Base-by-base conservation (phyloP, 805 yeast species). In the Ogataea nitratoaversa region DNA sequence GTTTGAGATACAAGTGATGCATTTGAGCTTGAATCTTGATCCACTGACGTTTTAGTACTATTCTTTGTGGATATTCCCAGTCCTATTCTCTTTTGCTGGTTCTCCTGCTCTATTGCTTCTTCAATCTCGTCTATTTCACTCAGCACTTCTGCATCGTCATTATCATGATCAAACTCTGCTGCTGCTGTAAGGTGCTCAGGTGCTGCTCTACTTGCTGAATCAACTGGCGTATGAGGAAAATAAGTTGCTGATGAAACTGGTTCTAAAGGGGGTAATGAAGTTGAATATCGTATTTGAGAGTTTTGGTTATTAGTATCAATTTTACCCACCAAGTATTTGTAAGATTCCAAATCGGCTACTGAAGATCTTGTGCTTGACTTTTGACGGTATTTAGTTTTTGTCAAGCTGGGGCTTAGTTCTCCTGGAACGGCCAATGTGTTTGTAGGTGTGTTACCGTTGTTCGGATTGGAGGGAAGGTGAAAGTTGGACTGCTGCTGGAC, bases 211-310 rank as follows among this genome's bases (percentile, higher is more conserved):
- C 22, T 29, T 12, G 33, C 36, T 3, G 56, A 43, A 30, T 60
- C 60, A 18, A 59, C 60, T 14, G 79, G 75, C 3, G 76, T 72
- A 55, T 82, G 86, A 3, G 89, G 89, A 41, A 79, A 72, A 54
- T 81, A 82, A 1, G 86, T 79, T 1, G 87, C 88, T 2, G 84
- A 77, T 0, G 84, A 78, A 0, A 79, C 75, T 0, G 86, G 85
- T 43, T 81, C 82, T 33, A 77, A 49, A 0, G 61, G 50, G 17
- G 60, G 49, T 19, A 57, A 17, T 6, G 49, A 40, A 17, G 42
- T 19, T 4, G 51, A 32, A 36, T 27, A 42, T 8, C 31, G 31
- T 19, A 19, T 24, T 9, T 38, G 4, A 4, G 48, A 33, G 7
- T 20, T 13, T 5, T 31, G 23, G 8, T 19, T 18, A 38, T 18